Base-by-base conservation (phyloP, 2,329 filamentous ascomycete genomes). In the Pseudogymnoascus pannorum region DNA sequence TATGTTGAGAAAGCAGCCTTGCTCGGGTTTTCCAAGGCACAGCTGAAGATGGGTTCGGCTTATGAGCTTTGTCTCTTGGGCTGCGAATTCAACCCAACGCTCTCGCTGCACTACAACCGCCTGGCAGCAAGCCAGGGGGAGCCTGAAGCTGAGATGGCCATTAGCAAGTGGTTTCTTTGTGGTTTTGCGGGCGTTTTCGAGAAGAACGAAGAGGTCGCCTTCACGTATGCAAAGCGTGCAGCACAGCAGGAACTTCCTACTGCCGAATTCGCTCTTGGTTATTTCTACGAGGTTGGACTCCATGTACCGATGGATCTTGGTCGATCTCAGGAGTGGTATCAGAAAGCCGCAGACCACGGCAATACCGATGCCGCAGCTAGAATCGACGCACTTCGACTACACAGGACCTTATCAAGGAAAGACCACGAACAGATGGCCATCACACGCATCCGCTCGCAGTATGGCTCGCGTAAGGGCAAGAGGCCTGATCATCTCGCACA, bases 131-230 rank as follows among this genome's bases (percentile, higher is more conserved):
- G 89, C 66, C 94, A 97, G 75, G 93, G 92, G 16, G 92, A 97
- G 69, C 81, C 92, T 0, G 94, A 99, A 73, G 94, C 93, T 0
- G 92, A 96, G 63, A 89, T 99, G 75, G 92, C 93, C 26, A 92
- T 99, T 64, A 97, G 93, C 75, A 94, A 96, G 75, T 99, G 94
- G 94, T 99, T 97, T 72, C 81, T 99, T 26, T 97, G 96, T 70
- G 94, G 94, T 2, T 92, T 94, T 66, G 93, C 97, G 67, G 88
- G 88, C 20, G 81, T 95, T 5, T 97, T 99, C 71, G 84, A 90
- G 63, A 97, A 97, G 80, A 97, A 97, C 70, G 94, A 99, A 75
- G 89, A 93, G 72, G 78, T 97, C 57, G 93, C 94, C 5, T 99
- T 90, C 75, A 88, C 86, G 59, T 97, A 96, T 71, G 94, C 94